Evolutionary conservation across 1,284 basidiomycete genomes (phyloP), one percentile per base, ranked within the genome.

Genomic region (Rhizopogon hawkerae): DNA sequence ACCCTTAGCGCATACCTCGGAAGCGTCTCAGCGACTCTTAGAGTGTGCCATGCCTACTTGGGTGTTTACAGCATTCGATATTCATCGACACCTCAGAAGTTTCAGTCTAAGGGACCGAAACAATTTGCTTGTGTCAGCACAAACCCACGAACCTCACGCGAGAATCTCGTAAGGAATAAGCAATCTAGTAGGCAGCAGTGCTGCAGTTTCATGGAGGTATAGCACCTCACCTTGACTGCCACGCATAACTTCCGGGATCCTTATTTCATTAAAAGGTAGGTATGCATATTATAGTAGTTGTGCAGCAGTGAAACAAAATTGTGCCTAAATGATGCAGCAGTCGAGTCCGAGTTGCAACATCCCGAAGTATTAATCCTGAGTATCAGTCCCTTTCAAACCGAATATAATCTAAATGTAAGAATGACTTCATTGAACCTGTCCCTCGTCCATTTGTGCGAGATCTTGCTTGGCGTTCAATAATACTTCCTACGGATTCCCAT

Each of bases 401-500:
- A 6, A 33, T 43, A n/a, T 13, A 21, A 21, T n/a, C 8, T n/a
- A 35, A 3, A 35, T 4, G 6, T 24, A 11, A 18, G 16, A 21
- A 26, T 33, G 4, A 24, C 8, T 29, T 47, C 36, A 62, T 7
- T 57, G 24, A 23, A 57, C 59, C 5, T 44, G 49, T n/a, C 54
- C 42, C 24, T 62, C 72, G 45, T 72, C 73, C 45, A 76, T 56
- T 46, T 65, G 65, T 13, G 65, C 58, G 9, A 77, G 60, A 46
- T 77, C 75, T 14, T 76, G 74, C 53, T 71, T 69, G 3, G 74
- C 71, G 34, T 67, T 63, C 13, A 75, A 57, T 38, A 75, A 60
- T 4, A 76, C 68, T 42, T 76, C 75, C 72, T 75, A 33, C 52
- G 16, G n/a, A 11, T 21, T 18, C 36, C 23, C 38, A 11, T 43